Base-by-base conservation (phyloP, 495 filamentous ascomycete genomes). In the Hypoxylon cercidicola region DNA sequence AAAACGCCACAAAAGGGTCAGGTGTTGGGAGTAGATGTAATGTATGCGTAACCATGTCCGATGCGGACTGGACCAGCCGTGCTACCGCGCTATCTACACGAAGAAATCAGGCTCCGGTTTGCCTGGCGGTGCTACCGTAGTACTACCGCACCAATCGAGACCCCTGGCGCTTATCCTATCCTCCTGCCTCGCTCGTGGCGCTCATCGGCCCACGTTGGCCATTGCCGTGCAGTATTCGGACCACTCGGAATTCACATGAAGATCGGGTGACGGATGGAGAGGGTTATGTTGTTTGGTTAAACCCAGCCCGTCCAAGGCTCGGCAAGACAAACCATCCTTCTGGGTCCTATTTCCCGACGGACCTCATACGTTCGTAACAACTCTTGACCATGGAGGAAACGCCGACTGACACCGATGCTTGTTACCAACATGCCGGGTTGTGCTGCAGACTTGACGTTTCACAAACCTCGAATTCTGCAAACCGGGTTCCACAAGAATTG, bases 231-330 rank as follows among this genome's bases (percentile, higher is more conserved):
- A 43, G 35, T 15, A 55, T 34, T 56, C 64, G 58, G 53, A 55
- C 58, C 58, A 67, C 12, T 62, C 64, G 54, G 59, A 48, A 46
- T 49, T 59, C 59, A 55, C 55, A 63, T 67, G 61, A 16, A 35
- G 12, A 46, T 46, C 25, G 40, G 25, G 51, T 46, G 34, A 18
- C 40, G 40, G 35, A 21, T 37, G 19, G 21, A 20, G 41, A 18
- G 20, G n/a, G 11, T n/a, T 28, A n/a, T 12, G 8, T 67, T 67
- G 64, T 67, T 67, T 67, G 64, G 57, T 67, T 67, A 32, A 66
- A 45, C 57, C 57, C 58, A 54, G 58, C 52, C 28, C 11, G 30
- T 32, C 30, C 20, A 13, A 56, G 52, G 32, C 54, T 61, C 51
- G 57, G 56, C 63, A 66, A 66, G 43, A 25, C 34, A 67, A 53